Base-by-base conservation (phyloP, 2,329 filamentous ascomycete species). In the Calonectria crousiana region DNA sequence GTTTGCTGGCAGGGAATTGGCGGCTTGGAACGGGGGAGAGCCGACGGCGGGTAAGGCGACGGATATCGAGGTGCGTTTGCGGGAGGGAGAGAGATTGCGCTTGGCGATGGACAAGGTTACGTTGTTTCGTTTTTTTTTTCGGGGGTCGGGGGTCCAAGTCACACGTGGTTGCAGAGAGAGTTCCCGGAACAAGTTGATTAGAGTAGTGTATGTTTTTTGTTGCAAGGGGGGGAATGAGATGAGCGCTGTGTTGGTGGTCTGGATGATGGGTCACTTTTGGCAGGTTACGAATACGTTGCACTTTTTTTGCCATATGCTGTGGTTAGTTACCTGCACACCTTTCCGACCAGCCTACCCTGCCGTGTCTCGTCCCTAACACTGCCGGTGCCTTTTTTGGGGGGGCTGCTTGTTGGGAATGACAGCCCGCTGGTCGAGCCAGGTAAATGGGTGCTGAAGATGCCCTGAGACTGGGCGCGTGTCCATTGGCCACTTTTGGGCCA, bases 401-500 rank as follows among this genome's bases (percentile, higher is more conserved):
- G 62, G 16, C 13, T 65, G 64, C 62, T 47, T 23, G 34, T 66
- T 36, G 30, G 53, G 72, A 77, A 81, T 74, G 72, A 73, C 74
- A 79, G 78, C 75, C 75, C 70, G 41, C 69, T 28, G 47, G 44
- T 53, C 51, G 64, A 47, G 23, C 51, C 44, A 38, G 23, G n/a
- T 47, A 47, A 62, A 26, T 10, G 36, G 36, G 56, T 28, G 34
- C 56, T 62, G 36, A 32, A 38, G 53, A 23, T 69, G 41, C 36
- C 72, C 74, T 72, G 58, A 56, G 65, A 67, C 68, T 71, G 51
- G 36, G 73, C 69, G 72, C 64, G 58, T 75, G 73, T 38, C 70
- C 30, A 80, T 80, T 80, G 78, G 78, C 73, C 75, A 65, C 14
- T 30, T 64, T 65, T 38, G 20, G 67, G 44, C 36, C 30, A 64